These are phyloP conservation scores for Omphalea diandra DNA, from an alignment of 441 rosid species.

Conservation along the genomic window DNA sequence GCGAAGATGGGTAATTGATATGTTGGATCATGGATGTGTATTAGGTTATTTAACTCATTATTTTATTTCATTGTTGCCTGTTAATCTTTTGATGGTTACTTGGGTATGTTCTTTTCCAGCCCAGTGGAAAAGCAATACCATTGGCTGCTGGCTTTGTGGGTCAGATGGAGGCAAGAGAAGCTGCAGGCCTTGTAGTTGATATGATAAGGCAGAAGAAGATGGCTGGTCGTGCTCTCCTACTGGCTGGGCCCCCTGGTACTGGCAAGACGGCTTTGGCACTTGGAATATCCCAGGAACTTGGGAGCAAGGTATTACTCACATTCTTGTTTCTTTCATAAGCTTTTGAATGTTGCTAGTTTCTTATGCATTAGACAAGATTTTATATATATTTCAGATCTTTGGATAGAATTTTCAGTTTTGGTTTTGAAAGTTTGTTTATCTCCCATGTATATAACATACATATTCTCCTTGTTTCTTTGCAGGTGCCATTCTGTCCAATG, in stretches of 20 bases:
- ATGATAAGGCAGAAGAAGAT: conserved; percentile 95
- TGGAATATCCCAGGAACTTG: conserved; percentile 92
- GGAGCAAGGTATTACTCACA: conserved; percentile 67
- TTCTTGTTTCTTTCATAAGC: conserved; percentile 7
- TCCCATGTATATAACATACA: not conserved
- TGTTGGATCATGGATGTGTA: not conserved
- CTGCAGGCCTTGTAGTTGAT: conserved; percentile 95
- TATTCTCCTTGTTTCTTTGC: conserved; percentile 15
- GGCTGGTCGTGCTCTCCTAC: conserved; percentile 92
- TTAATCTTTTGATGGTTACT: not conserved
- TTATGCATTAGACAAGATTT: not conserved
- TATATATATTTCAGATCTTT: not conserved
- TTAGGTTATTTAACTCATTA: not conserved
- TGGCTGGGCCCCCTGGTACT: conserved; percentile 98
- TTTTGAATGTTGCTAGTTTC: not conserved
- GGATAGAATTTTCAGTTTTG: not conserved
- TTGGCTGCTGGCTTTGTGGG: conserved; percentile 96
- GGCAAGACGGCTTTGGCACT: conserved; percentile 98
- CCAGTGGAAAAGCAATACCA: conserved; percentile 63
- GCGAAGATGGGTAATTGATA: not conserved
- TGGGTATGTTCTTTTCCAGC: conserved; percentile 35
- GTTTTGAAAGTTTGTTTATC: not conserved
- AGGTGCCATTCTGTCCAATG: conserved; percentile 99
- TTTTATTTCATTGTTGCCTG: not conserved
- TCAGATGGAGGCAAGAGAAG: conserved; percentile 93